Evolutionary conservation across 805 yeast genomes (phyloP).

Genomic region (Suhomyces canberraensis): DNA sequence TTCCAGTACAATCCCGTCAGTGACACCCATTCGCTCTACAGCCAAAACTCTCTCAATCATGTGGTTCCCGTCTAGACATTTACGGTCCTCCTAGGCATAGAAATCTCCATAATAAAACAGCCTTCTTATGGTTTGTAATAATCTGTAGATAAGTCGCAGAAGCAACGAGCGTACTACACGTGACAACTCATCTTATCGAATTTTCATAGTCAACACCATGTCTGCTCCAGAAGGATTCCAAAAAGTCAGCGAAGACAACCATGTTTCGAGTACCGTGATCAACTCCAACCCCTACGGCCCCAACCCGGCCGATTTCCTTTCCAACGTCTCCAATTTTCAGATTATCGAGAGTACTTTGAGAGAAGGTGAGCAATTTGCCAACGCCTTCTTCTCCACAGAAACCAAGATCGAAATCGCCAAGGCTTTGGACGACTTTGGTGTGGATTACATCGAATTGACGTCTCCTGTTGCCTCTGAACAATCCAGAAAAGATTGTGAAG

Average conservation of each 20-base stretch:
- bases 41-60: conserved; percentile 1
- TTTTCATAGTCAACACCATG: conserved; percentile 18
- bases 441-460: conserved; percentile 57
- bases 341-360: conserved; percentile 56
- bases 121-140: no score
- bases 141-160: no score
- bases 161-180: no score
- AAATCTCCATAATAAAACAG: no score
- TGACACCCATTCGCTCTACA: conserved; percentile 1
- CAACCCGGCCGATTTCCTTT: conserved; percentile 54
- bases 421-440: conserved; percentile 60
- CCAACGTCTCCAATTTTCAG: conserved; percentile 52
- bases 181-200: no score
- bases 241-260: conserved; percentile 34
- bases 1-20: conserved; percentile 6
- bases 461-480: conserved; percentile 61
- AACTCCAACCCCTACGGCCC: conserved; percentile 54
- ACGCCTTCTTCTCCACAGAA: conserved; percentile 56
- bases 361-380: conserved; percentile 65
- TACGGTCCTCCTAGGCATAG: no score
- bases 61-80: conserved; percentile 2
- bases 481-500: conserved; percentile 54
- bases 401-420: conserved; percentile 57
- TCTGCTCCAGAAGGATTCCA: conserved; percentile 33
- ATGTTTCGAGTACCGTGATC: conserved; percentile 18